These are phyloP conservation scores for Cyberlindnera nakhonratchasimensis DNA, from an alignment of 805 yeast species.

Conservation along the genomic window DNA sequence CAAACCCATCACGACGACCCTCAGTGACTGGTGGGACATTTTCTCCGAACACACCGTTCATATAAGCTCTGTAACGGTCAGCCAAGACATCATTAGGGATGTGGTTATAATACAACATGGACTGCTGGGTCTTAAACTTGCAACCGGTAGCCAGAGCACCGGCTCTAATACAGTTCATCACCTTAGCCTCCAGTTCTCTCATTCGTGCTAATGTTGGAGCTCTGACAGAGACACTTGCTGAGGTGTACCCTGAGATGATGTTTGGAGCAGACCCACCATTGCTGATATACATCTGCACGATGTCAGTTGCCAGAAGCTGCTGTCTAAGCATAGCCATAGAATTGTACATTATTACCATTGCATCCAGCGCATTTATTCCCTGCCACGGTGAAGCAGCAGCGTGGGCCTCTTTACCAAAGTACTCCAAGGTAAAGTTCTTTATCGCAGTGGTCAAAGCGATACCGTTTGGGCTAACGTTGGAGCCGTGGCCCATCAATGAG, in stretches of 20 bases:
- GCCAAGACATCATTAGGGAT: slow-evolving; percentile 10
- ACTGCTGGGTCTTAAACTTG: slow-evolving; percentile 5
- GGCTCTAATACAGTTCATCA: slow-evolving; percentile 10
- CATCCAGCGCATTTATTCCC: slow-evolving; percentile 14
- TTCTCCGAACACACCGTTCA: slow-evolving; percentile 7
- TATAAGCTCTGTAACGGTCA: slow-evolving; percentile 6
- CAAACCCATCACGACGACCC: neutral
- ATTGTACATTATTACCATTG: slow-evolving; percentile 10
- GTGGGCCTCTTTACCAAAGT: slow-evolving; percentile 14
- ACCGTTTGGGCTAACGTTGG: neutral
- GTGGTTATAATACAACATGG: slow-evolving; percentile 10
- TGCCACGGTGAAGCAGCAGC: slow-evolving; percentile 17
- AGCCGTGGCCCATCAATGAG: slow-evolving; percentile 9
- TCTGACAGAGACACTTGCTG: slow-evolving; percentile 9
- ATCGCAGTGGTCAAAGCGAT: slow-evolving; percentile 3
- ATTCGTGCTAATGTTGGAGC: slow-evolving; percentile 12
- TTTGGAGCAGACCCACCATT: slow-evolving; percentile 13
- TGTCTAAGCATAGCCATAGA: slow-evolving; percentile 10
- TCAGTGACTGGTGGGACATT: slow-evolving; percentile 3
- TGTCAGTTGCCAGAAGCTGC: slow-evolving; percentile 5
- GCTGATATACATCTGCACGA: slow-evolving; percentile 11
- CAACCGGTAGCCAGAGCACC: slow-evolving; percentile 16
- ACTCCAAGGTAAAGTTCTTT: slow-evolving; percentile 8
- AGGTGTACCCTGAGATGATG: slow-evolving; percentile 12
- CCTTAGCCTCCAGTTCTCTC: slow-evolving; percentile 11